Evolutionary conservation across 106 monocot genomes (phyloP).

Genomic region (Acorus calamus): DNA sequence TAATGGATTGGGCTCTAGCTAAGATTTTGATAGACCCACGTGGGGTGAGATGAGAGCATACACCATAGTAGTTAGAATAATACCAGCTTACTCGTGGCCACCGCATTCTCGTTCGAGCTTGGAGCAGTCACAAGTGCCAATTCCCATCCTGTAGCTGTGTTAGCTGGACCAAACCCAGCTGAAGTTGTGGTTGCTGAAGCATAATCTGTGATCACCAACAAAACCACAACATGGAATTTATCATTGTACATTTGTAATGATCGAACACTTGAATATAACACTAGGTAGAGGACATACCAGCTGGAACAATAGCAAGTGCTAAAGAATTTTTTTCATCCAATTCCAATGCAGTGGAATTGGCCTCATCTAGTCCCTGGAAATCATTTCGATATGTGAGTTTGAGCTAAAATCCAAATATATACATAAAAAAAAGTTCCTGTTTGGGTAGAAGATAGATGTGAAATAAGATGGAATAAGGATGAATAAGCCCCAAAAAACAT

Average conservation of each 20-base stretch:
- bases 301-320: conserved; percentile 86
- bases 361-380: conserved; percentile 44
- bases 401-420: no score
- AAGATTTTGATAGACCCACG: no score
- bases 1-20: no score
- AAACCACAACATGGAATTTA: neutral
- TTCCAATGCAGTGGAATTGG: conserved; percentile 43
- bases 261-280: neutral
- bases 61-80: neutral
- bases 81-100: conserved; percentile 75
- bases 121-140: conserved; percentile 79
- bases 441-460: no score
- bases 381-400: neutral
- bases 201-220: conserved; percentile 35
- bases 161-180: conserved; percentile 13
- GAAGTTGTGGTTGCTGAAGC: conserved; percentile 26
- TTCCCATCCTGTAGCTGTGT: conserved; percentile 75
- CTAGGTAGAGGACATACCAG: conserved; percentile 43
- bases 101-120: conserved; percentile 74
- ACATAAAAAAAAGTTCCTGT: no score
- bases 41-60: neutral
- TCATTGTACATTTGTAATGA: no score
- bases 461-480: no score
- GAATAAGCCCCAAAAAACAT: no score
- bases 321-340: conserved; percentile 76